These are phyloP conservation scores for Thalassiosira livingstoniorum DNA, from an alignment of 352 stramenopile genomes.

Conservation along the genomic window DNA sequence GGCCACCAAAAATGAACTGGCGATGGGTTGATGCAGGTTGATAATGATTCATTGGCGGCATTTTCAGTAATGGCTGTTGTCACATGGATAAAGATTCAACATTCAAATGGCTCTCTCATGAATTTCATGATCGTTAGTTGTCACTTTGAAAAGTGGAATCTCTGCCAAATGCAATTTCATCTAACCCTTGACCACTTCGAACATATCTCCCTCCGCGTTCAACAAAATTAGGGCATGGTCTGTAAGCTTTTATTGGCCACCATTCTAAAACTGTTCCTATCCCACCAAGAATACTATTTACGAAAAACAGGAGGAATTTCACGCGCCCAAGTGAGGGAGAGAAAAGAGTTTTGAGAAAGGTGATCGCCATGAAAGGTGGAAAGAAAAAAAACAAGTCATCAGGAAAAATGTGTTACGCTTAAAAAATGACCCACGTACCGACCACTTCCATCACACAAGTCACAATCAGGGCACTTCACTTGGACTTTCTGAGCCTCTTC, in stretches of 20 bases:
- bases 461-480: constrained; percentile 79
- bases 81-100: too few species aligned
- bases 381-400: too few species aligned
- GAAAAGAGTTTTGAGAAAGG: too few species aligned
- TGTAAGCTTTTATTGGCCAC: constrained; percentile 86
- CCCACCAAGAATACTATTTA: constrained; percentile 77
- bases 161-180: constrained; percentile 85
- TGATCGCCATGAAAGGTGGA: background rate
- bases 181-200: constrained; percentile 80
- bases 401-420: too few species aligned
- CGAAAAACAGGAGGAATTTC: background rate
- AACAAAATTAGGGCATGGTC: constrained; percentile 85
- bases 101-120: too few species aligned
- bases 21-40: too few species aligned
- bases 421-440: constrained; percentile 49
- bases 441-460: constrained; percentile 81
- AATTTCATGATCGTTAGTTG: too few species aligned
- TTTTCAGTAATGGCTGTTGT: too few species aligned
- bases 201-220: constrained; percentile 78
- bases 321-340: background rate
- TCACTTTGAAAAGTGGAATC: constrained; percentile 1
- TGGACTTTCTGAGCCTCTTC: background rate
- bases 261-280: constrained; percentile 78
- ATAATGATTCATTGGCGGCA: too few species aligned
- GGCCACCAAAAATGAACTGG: too few species aligned